Evolutionary conservation across 306 rosid species (phyloP), one percentile per base, ranked within the genome.

Genomic region (Lathyrus tuberosus): DNA sequence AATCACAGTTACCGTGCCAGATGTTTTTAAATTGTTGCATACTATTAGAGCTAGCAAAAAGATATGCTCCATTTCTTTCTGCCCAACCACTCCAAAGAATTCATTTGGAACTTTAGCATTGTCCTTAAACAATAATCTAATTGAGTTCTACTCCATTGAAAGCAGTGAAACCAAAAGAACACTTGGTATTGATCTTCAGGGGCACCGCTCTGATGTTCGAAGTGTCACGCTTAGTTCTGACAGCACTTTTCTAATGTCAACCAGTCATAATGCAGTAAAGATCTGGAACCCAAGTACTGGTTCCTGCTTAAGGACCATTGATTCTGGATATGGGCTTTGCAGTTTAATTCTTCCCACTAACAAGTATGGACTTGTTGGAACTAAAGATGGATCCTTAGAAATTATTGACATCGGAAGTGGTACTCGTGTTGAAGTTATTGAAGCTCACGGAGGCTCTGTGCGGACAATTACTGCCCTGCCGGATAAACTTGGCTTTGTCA

Each of bases 241-340:
- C 80, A 94, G 84, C 76, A 65, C 85, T 38, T 84, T 90, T 79
- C 82, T 94, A 83, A 80, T 94, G 94, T 94, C 98, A 76, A 94
- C 97, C 56, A 94, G 98, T 84, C 97, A 94, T 78, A 87, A 88
- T 80, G 86, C 96, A 1, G 92, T 85, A 24, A 94, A 94, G 84
- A 85, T 94, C 63, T 94, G 98, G 97, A 94, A 94, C 73, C 92
- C 98, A 72, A 90, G 88, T 52, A 84, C 88, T 20, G 95, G 98
- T 28, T 85, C 98, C 71, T 94, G 98, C 86, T 87, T 94, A 68
- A 85, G 98, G 76, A 94, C 98, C 38, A 76, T 94, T 76, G 96
- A 90, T 75, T 90, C 97, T 30, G 96, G 91, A 40, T 88, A 85
- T 24, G 98, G 97, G 62, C 70, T 90, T 33, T 90, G 98, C 81